These are phyloP conservation scores for Linderina pennispora DNA, from an alignment of 192 early-diverging fungal species.

Conservation along the genomic window DNA sequence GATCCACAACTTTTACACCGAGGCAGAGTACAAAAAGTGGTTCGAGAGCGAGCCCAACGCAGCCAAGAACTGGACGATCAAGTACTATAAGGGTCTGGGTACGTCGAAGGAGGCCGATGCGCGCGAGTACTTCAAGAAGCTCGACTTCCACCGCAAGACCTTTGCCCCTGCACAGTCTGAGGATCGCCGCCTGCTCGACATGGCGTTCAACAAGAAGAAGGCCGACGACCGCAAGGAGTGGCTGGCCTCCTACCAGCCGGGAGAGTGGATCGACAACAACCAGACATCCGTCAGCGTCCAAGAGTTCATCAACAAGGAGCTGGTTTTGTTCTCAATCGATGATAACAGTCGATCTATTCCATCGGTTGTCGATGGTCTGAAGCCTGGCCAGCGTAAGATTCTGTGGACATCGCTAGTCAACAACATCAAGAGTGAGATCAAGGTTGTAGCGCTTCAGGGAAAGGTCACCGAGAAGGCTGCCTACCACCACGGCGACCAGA, in stretches of 20 bases:
- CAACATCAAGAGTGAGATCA: conserved; percentile 76
- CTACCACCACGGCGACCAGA: conserved; percentile 94
- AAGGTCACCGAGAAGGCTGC: conserved; percentile 83
- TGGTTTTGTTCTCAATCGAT: conserved; percentile 90
- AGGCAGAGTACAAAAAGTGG: conserved; percentile 91
- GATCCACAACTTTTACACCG: conserved; percentile 73
- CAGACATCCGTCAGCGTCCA: conserved; percentile 67
- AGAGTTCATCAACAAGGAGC: conserved; percentile 94
- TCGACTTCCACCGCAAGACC: conserved; percentile 73
- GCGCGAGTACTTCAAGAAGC: conserved; percentile 84
- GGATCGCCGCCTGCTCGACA: conserved; percentile 78
- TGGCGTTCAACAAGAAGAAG: conserved; percentile 95
- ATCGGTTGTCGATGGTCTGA: conserved; percentile 89
- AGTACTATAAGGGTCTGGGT: conserved; percentile 99
- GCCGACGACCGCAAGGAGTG: conserved; percentile 95
- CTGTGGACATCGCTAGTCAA: conserved; percentile 80
- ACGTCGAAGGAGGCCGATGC: conserved; percentile 79
- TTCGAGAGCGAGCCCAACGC: conserved; percentile 56
- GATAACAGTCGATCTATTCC: conserved; percentile 96
- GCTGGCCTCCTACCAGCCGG: conserved; percentile 74
- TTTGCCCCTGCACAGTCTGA: conserved; percentile 55
- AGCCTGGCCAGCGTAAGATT: conserved; percentile 96
- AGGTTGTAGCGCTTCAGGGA: conserved; percentile 82
- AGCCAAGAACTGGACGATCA: conserved; percentile 75
- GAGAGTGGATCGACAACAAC: conserved; percentile 84